A percentile compares a stretch with the other conserved stretches of the same genome.
Conservation (phyloP, 1,284 basidiomycete species). For the Stereum hirsutum region DNA sequence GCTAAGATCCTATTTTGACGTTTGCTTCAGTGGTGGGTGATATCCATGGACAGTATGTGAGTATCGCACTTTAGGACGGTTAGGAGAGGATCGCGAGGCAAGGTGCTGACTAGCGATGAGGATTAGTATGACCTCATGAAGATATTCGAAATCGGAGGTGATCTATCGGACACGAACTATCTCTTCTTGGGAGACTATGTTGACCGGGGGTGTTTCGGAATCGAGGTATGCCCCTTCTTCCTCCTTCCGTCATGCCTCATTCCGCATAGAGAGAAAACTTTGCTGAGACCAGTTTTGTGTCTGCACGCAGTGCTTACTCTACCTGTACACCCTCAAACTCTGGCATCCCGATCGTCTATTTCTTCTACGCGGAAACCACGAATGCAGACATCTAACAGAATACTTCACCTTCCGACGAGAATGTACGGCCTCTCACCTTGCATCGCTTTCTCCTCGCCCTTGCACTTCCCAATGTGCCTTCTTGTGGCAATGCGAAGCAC, state of each 20-base stretch:
- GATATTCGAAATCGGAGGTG: slow-evolving; percentile 93
- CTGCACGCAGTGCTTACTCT: slow-evolving; percentile 64
- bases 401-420: slow-evolving; percentile 98
- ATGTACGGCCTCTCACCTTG: slow-evolving; percentile 37
- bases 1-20: no score
- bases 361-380: slow-evolving; percentile 94
- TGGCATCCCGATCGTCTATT: slow-evolving; percentile 88
- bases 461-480: background rate
- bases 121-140: slow-evolving; percentile 94
- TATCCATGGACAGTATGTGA: slow-evolving; percentile 97
- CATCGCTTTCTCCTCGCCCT: background rate
- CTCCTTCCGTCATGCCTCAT: no score
- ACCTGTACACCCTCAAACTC: slow-evolving; percentile 89
- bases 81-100: background rate
- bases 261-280: background rate
- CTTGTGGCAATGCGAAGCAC: no score
- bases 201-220: slow-evolving; percentile 92
- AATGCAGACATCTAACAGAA: slow-evolving; percentile 93
- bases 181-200: slow-evolving; percentile 98
- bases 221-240: slow-evolving; percentile 56
- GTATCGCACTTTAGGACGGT: slow-evolving; percentile 20
- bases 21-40: slow-evolving; percentile 78
- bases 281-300: background rate
- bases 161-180: slow-evolving; percentile 82
- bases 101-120: slow-evolving; percentile 10